Conservation (phyloP, 2,329 filamentous ascomycete species). For the Neospermospora avenae region DNA sequence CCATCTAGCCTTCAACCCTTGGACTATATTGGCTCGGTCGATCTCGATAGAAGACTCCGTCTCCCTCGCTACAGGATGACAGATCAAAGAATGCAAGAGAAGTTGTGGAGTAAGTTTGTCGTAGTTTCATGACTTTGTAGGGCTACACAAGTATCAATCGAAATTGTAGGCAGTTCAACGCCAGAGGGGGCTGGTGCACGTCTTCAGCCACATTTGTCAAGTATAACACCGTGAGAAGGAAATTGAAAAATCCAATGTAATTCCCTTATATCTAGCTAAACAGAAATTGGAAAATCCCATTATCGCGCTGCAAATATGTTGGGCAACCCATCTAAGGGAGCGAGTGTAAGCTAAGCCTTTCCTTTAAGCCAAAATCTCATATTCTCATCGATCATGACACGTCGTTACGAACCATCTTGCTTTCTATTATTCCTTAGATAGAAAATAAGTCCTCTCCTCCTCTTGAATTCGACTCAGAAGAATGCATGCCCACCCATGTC, state of each 20-base stretch:
- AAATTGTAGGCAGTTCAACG: too few species aligned
- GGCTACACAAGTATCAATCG: too few species aligned
- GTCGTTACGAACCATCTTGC: background rate
- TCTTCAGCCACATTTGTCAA: too few species aligned
- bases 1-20: too few species aligned
- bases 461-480: too few species aligned
- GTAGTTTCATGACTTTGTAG: too few species aligned
- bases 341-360: background rate
- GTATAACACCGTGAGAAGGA: background rate
- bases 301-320: background rate
- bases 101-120: too few species aligned
- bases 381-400: background rate
- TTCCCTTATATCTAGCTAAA: background rate
- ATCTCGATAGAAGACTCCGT: too few species aligned
- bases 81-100: too few species aligned
- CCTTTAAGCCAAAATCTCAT: background rate
- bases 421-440: background rate
- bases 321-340: background rate
- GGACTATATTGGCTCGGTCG: too few species aligned
- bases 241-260: background rate
- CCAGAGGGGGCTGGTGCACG: too few species aligned
- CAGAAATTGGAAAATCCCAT: background rate
- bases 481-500: slow-evolving; percentile 1
- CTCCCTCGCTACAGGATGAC: too few species aligned
- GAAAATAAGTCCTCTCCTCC: background rate